Evolutionary conservation across 228 moss, liverwort and hornwort genomes (phyloP).

Genomic region (Sphagnum fallax): DNA sequence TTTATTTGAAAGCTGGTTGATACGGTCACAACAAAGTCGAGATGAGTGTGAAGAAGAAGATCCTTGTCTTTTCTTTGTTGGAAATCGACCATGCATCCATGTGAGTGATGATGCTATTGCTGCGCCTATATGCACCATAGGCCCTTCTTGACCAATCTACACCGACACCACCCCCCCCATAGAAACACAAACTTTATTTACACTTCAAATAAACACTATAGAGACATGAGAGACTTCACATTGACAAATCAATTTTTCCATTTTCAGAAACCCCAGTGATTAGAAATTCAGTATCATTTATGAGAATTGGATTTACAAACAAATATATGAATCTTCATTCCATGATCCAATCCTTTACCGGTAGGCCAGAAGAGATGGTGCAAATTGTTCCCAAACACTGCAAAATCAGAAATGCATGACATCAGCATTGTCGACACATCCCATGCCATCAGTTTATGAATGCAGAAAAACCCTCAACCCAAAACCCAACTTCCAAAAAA

Average conservation of each 20-base stretch:
- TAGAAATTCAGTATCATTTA: background rate
- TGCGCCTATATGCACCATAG: conserved; percentile 79
- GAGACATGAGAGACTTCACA: too few species aligned
- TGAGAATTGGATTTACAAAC: too few species aligned
- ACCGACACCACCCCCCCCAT: background rate
- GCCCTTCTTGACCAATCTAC: conserved; percentile 93
- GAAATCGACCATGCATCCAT: conserved; percentile 74
- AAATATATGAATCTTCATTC: too few species aligned
- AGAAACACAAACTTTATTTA: too few species aligned
- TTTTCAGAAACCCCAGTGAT: background rate
- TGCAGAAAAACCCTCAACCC: background rate
- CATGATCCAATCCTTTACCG: conserved; percentile 21
- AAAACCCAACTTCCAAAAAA: background rate
- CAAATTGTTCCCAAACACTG: conserved; percentile 83
- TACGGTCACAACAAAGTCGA: conserved; percentile 17
- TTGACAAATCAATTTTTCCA: too few species aligned
- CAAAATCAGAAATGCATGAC: conserved; percentile 1
- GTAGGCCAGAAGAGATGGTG: conserved; percentile 78
- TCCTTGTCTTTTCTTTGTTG: conserved; percentile 33
- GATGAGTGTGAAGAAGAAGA: conserved; percentile 24
- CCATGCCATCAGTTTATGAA: background rate
- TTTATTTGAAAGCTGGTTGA: conserved; percentile 22
- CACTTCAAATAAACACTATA: too few species aligned
- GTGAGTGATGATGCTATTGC: conserved; percentile 81
- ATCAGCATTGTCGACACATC: background rate